Percentiles rank a stretch among this genome's conserved stretches.
Evolutionary conservation across 225 moss, liverwort and hornwort genomes (phyloP).

Genomic region (Pseudisothecium myosuroides): DNA sequence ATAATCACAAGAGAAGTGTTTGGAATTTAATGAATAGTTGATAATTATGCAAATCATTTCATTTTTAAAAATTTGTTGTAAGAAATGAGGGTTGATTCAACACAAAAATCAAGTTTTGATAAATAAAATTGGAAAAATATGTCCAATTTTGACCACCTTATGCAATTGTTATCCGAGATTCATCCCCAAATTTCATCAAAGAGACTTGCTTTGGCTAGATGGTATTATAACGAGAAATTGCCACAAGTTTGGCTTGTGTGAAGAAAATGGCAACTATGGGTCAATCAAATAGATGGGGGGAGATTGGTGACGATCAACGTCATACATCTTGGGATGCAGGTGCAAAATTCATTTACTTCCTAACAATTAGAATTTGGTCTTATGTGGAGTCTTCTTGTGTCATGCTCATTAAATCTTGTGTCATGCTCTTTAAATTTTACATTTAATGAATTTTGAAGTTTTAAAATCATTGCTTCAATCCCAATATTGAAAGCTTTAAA

Average conservation of each 20-base stretch:
- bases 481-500: not conserved
- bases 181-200: not conserved
- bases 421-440: not conserved
- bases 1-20: not conserved
- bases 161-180: not conserved
- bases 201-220: not conserved
- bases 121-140: not conserved
- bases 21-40: not conserved
- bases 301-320: not conserved
- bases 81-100: not conserved
- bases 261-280: not conserved
- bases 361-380: not conserved
- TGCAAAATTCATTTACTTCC: not conserved
- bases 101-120: not conserved
- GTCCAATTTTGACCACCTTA: not conserved
- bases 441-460: too few relatives aligned
- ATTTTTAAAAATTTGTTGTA: fast-evolving
- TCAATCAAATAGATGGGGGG: not conserved
- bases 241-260: not conserved
- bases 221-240: not conserved
- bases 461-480: not conserved
- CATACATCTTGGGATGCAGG: conserved; percentile 15
- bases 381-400: not conserved
- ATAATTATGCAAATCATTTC: not conserved
- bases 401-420: not conserved